Conservation (phyloP, 2,329 filamentous ascomycete genomes). For the Aspergillus sergii region DNA sequence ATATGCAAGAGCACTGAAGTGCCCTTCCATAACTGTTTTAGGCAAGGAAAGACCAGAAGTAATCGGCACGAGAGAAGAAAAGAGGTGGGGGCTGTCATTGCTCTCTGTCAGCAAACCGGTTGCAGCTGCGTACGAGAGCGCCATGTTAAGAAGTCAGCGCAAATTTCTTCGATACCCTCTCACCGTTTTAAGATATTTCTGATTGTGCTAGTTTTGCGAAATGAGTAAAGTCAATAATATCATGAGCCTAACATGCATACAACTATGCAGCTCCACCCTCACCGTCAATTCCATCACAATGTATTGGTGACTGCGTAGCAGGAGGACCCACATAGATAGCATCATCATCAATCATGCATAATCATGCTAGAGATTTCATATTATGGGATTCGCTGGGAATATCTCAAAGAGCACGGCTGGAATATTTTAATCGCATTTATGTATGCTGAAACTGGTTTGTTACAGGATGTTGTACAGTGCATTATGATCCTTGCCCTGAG, state of each 20-base stretch:
- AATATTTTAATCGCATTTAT: not conserved
- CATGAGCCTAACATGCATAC: not conserved
- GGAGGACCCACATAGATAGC: not conserved
- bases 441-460: not conserved
- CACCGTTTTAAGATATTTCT: not conserved
- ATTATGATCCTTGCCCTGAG: not conserved
- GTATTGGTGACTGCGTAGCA: not conserved
- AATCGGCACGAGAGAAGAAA: too few species aligned
- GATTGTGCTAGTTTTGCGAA: not conserved
- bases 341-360: not conserved
- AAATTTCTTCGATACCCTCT: not conserved
- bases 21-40: too few species aligned
- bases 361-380: not conserved
- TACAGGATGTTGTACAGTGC: not conserved
- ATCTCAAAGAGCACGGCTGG: not conserved
- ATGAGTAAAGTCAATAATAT: not conserved
- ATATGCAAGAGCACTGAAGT: too few species aligned
- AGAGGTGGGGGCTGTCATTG: too few species aligned
- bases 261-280: not conserved
- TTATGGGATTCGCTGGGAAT: not conserved
- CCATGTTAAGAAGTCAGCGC: not conserved
- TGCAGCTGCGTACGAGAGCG: not conserved
- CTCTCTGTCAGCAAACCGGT: too few species aligned
- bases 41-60: too few species aligned
- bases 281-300: conserved; percentile 3